Percentiles rank a stretch among this genome's conserved stretches.
Conservation (phyloP, 768 basidiomycete genomes). For the Cantharellus cinnabarinus region DNA sequence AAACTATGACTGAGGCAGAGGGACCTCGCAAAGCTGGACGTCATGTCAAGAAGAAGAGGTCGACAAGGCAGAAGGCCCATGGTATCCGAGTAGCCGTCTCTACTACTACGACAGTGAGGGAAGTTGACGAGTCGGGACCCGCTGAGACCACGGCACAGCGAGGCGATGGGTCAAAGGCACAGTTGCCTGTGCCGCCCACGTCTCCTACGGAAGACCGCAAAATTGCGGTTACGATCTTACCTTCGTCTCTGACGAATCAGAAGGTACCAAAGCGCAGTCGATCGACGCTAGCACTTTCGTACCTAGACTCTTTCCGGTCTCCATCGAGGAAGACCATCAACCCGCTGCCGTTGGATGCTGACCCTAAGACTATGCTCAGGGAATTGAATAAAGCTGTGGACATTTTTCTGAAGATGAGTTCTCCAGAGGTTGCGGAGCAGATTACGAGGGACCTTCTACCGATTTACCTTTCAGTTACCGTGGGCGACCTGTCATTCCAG, state of each 20-base stretch:
- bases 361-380: slow-evolving; percentile 40
- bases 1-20: not conserved
- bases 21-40: not conserved
- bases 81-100: not conserved
- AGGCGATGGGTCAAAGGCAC: too few species aligned
- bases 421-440: slow-evolving; percentile 61
- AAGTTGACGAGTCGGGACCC: not conserved
- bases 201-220: not conserved
- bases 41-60: not conserved
- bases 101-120: not conserved
- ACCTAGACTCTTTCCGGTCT: not conserved
- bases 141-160: not conserved
- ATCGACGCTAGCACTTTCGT: not conserved
- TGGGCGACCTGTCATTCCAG: slow-evolving; percentile 17
- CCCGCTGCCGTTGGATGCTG: slow-evolving; percentile 12
- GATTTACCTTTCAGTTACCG: slow-evolving; percentile 52
- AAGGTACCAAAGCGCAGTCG: not conserved
- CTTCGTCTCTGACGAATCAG: not conserved
- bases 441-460: slow-evolving; percentile 52
- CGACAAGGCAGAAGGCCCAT: not conserved
- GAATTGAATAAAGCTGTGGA: slow-evolving; percentile 18
- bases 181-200: not conserved
- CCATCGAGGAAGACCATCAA: not conserved
- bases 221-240: not conserved
- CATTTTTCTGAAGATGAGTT: slow-evolving; percentile 29